phyloP scores from a whole-genome alignment of 768 basidiomycete species.

The Cubamyces lactineus region DNA sequence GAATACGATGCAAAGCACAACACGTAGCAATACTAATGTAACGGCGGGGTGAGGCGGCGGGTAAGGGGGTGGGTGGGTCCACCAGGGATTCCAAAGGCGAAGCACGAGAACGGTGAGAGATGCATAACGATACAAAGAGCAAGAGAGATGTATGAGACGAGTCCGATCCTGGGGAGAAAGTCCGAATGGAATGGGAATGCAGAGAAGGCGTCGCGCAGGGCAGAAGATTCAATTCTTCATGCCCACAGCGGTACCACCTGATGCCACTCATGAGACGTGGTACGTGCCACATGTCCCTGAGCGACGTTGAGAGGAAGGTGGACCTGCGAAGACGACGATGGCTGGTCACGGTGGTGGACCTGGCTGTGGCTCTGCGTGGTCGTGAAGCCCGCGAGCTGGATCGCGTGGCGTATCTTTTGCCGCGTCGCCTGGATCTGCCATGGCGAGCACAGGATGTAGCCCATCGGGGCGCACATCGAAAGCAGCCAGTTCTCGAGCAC shows the following conservation, averaged over 20 bases:
- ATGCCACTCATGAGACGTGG: no score
- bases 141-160: neutral
- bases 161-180: neutral
- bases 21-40: constrained; percentile 24
- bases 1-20: constrained; percentile 11
- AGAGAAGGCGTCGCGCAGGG: no score
- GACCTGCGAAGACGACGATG: neutral
- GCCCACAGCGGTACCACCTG: no score
- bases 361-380: neutral
- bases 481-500: constrained; percentile 61
- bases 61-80: neutral
- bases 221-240: no score
- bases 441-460: constrained; percentile 52
- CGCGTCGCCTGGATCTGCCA: constrained; percentile 49
- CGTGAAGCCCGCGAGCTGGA: constrained; percentile 33
- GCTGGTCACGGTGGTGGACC: neutral
- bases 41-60: no score
- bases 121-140: constrained; percentile 23
- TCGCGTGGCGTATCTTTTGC: constrained; percentile 57
- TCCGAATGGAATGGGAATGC: no score
- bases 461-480: constrained; percentile 65
- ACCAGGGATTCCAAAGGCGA: constrained; percentile 2
- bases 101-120: constrained; percentile 11
- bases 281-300: no score
- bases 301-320: neutral